phyloP scores from a whole-genome alignment of 805 yeast species.

The Pichia exigua region DNA sequence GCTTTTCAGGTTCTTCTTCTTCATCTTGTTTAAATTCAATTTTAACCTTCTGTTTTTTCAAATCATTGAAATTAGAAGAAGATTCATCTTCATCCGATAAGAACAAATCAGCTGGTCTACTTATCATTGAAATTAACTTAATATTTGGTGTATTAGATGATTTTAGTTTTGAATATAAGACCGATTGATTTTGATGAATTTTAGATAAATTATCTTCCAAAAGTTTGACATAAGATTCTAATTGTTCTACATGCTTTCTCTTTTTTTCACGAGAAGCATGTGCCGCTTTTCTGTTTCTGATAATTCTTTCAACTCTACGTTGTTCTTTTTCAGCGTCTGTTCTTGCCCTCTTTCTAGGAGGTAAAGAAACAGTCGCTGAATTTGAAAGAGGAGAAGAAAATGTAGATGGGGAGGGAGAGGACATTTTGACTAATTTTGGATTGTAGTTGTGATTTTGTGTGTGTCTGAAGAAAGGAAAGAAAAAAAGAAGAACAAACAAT shows the following conservation, averaged over 20 bases:
- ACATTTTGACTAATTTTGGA: not conserved
- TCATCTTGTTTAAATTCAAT: constrained; percentile 11
- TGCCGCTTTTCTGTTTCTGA: constrained; percentile 93
- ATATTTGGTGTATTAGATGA: constrained; percentile 11
- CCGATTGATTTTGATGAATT: constrained; percentile 11
- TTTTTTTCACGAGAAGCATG: constrained; percentile 96
- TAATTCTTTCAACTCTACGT: constrained; percentile 84
- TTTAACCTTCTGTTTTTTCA: not conserved
- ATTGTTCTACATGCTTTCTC: constrained; percentile 79
- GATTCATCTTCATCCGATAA: constrained; percentile 13
- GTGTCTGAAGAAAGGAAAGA: not conserved
- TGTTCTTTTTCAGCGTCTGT: constrained; percentile 97
- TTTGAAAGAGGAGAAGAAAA: not conserved
- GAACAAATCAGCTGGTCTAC: constrained; percentile 24
- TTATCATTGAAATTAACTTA: constrained; percentile 9
- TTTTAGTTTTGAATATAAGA: constrained; percentile 15
- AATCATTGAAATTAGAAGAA: not conserved
- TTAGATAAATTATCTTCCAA: constrained; percentile 28
- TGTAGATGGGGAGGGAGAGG: constrained; percentile 2
- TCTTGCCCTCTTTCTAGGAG: constrained; percentile 95
- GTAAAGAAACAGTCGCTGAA: constrained; percentile 34
- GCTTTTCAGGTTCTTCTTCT: constrained; percentile 12
- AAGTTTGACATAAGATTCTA: constrained; percentile 52
- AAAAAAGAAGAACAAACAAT: not conserved
- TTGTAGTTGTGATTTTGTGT: not conserved